These are phyloP conservation scores for Eucalyptus fibrosa DNA, from an alignment of 345 rosid genomes.

Conservation along the genomic window DNA sequence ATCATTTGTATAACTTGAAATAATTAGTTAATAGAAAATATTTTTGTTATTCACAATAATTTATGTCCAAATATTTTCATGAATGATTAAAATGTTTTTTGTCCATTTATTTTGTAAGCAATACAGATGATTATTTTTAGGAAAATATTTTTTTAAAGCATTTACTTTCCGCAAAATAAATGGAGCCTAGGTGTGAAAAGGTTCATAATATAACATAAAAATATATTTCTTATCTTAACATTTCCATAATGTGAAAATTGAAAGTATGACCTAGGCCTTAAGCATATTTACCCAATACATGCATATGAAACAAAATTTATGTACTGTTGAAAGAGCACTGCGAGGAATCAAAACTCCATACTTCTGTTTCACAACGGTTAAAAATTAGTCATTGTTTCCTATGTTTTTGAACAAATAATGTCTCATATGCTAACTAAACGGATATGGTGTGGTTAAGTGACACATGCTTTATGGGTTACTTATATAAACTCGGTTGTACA, in stretches of 20 bases:
- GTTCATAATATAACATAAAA: too few relatives aligned
- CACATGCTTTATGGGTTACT: background rate
- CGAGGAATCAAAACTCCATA: background rate
- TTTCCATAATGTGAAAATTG: background rate
- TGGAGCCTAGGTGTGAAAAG: background rate
- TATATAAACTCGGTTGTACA: background rate
- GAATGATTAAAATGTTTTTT: too few relatives aligned
- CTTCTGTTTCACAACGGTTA: background rate
- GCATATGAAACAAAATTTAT: background rate
- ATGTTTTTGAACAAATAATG: background rate
- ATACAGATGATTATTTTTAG: background rate
- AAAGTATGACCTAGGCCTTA: background rate
- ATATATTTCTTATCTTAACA: too few relatives aligned
- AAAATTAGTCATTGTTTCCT: too few relatives aligned
- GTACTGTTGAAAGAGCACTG: background rate
- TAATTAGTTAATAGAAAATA: too few relatives aligned
- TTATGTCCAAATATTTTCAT: too few relatives aligned
- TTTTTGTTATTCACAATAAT: too few relatives aligned
- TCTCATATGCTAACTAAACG: background rate
- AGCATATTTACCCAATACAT: background rate
- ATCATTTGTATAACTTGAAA: background rate
- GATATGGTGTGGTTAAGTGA: background rate
- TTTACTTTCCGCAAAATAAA: background rate
- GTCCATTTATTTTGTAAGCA: background rate
- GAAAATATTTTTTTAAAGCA: too few relatives aligned